Conservation (phyloP, 306 rosid species). For the Fragaria nilgerrensis region DNA sequence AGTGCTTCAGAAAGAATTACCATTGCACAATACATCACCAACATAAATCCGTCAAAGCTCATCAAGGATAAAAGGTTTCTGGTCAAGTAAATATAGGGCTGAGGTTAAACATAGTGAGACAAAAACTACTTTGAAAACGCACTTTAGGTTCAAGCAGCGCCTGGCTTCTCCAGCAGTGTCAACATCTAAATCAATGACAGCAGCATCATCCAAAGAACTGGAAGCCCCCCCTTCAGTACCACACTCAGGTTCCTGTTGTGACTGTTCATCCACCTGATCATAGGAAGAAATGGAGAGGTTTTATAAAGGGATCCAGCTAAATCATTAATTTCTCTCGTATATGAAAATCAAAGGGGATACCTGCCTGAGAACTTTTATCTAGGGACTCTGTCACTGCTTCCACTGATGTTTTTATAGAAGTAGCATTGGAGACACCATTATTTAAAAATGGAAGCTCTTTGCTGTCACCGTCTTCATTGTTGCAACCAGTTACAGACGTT, state of each 20-base stretch:
- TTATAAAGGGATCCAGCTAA: conserved; percentile 8
- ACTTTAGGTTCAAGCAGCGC: conserved; percentile 31
- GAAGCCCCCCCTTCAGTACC: conserved; percentile 30
- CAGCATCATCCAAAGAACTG: conserved; percentile 25
- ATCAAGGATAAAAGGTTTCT: conserved; percentile 29
- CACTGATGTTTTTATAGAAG: conserved; percentile 41
- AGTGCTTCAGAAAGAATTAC: neutral
- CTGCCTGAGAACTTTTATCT: conserved; percentile 67
- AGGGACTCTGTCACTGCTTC: conserved; percentile 39
- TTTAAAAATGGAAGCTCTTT: conserved; percentile 45
- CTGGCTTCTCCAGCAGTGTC: conserved; percentile 20
- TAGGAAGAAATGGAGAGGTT: conserved; percentile 4
- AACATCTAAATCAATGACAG: conserved; percentile 8
- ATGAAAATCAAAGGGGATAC: conserved; percentile 37
- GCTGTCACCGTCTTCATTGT: conserved; percentile 35
- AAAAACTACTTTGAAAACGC: conserved; percentile 35
- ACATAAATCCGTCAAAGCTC: conserved; percentile 28
- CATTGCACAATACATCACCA: conserved; percentile 1
- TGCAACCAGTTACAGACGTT: conserved; percentile 20
- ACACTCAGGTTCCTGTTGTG: conserved; percentile 31
- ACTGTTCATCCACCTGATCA: conserved; percentile 54
- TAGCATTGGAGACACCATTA: conserved; percentile 36
- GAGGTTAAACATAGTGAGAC: conserved; percentile 38
- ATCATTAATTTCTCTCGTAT: neutral
- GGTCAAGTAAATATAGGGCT: conserved; percentile 36